Evolutionary conservation across 140 eudicot species (phyloP), one percentile per base, ranked within the genome.

Genomic region (Bidens hawaiensis): DNA sequence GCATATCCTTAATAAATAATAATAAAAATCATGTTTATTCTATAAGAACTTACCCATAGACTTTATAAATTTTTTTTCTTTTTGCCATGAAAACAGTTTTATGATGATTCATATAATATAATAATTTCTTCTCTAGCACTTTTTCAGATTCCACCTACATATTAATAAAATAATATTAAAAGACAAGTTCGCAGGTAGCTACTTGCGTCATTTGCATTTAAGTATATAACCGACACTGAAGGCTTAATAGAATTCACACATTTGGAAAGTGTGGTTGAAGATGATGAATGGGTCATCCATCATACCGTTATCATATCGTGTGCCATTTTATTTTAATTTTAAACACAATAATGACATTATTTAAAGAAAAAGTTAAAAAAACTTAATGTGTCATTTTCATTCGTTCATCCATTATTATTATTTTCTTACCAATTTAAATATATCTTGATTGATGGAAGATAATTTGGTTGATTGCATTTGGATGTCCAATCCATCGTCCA

Each of bases 261-360:
- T 36, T 36, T 36, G 13, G 2, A 36, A 52, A 52, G 19, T 52
- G 59, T 52, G 59, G 59, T 52, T 19, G 10, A 52, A 52, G 21
- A 52, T 52, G 59, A 52, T 23, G 59, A 25, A 52, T 12, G 34
- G 25, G 59, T n/a, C n/a, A 22, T 49, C 56, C 56, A 49, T 49
- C 56, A 22, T 22, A 21, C 12, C 52, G 1, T 36, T 36, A 36
- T 36, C 43, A 10, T 36, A 9, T 15, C 56, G 16, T 52, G 21
- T 25, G 34, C 36, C 59, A 24, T 24, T 25, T 52, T 52, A 25
- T 19, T 13, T 52, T 50, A n/a, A n/a, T n/a, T n/a, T n/a, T n/a
- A n/a, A 24, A 52, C 13, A 13, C 12, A 17, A 18, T 18, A 21
- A 47, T 43, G 18, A 43, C 7, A 19, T 50, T 36, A n/a, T 4